phyloP scores from a whole-genome alignment of 2,329 filamentous ascomycete species.

The Podosphaera fusca region DNA sequence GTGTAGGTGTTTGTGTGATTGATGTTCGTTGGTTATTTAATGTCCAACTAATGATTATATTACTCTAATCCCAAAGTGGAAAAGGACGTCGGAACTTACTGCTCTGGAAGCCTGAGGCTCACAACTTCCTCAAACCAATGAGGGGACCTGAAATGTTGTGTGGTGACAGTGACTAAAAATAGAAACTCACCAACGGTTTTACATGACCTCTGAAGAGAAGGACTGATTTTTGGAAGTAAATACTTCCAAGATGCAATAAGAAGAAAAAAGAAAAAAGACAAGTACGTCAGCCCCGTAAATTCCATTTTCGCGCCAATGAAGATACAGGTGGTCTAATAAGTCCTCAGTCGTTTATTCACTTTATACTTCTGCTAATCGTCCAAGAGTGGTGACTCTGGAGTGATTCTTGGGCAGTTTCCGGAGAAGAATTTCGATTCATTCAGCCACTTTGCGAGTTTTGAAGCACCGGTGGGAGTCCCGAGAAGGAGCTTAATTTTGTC shows the following conservation, averaged over 20 bases:
- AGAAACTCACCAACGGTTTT: neutral
- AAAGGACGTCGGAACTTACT: neutral
- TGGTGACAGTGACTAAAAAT: neutral
- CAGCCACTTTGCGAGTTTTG: slow-evolving; percentile 1
- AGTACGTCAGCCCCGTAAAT: neutral
- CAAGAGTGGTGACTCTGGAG: neutral
- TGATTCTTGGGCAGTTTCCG: neutral
- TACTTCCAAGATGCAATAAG: neutral
- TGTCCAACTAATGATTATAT: neutral
- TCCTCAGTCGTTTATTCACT: neutral
- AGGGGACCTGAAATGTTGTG: neutral
- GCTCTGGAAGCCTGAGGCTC: neutral
- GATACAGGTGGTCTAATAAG: neutral
- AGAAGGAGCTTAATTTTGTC: neutral
- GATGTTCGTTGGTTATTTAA: neutral
- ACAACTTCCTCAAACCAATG: neutral
- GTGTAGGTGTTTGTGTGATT: neutral
- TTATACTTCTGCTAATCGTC: neutral
- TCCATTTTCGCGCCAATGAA: neutral
- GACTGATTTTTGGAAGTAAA: neutral
- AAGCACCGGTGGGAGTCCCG: neutral
- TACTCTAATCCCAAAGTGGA: neutral
- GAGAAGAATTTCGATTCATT: slow-evolving; percentile 1
- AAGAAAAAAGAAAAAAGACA: neutral
- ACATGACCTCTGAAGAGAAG: neutral